Evolutionary conservation across 352 stramenopile genomes (phyloP), one percentile per base, ranked within the genome.

Genomic region (Phytophthora nicotianae): DNA sequence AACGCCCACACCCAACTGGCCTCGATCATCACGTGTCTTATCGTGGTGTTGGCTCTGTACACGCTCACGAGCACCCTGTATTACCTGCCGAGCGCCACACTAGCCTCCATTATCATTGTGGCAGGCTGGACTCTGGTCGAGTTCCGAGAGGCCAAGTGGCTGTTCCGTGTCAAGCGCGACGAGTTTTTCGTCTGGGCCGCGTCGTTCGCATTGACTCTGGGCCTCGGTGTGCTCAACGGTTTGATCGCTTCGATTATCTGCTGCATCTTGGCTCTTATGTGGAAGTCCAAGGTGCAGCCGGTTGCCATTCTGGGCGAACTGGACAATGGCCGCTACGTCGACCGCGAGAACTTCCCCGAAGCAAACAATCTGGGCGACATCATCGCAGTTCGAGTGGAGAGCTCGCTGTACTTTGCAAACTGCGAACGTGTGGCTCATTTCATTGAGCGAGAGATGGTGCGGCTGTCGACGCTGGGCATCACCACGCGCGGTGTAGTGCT

Each of bases 51-150:
- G 3, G 38, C 49, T 9, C 32, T 65, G 27, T 65, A 65, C 41
- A 65, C 58, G 11, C 26, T 59, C 14, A 60, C 58, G 19, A 27
- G 49, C 9, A 50, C 58, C 16, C 26, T 66, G 27, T 59, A 59
- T 13, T 66, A 66, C 50, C 29, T 66, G 32, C 58, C 58, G 17
- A 66, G 42, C 8, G 58, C 58, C 11, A 60, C 40, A 5, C 26
- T 66, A 17, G 58, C 58, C n/a, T 66, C 58, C 23, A 66, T 60
- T 32, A 66, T 66, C 37, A 66, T 66, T 26, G 58, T 66, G 41
- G 58, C 58, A 17, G 58, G 58, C 17, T 66, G 50, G 50, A 37
- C 49, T 2, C n/a, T 66, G 21, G 50, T 60, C 9, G 58, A 66
- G 41, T 53, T 66, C 32, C 41, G 38, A 16, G 58, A 66, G 49